Evolutionary conservation across 129 eudicot species (phyloP).

Genomic region (Deinandra increscens): DNA sequence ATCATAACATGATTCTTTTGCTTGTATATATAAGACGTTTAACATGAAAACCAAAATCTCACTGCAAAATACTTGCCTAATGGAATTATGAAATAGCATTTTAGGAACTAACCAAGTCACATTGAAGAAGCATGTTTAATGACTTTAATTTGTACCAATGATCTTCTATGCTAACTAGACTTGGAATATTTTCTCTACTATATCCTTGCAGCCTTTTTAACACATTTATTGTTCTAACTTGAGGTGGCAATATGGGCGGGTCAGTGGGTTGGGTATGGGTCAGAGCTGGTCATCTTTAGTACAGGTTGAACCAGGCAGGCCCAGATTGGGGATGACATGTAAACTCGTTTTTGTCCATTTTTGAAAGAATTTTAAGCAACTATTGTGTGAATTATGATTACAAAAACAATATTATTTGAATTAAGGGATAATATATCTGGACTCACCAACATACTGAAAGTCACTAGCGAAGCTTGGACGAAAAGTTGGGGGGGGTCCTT

Average conservation of each 20-base stretch:
- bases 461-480: too few relatives aligned
- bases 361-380: neutral
- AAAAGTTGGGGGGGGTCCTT: too few relatives aligned
- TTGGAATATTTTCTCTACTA: neutral
- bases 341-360: neutral
- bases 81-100: neutral
- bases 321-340: neutral
- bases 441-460: neutral
- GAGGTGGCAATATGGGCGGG: neutral
- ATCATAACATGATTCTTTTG: neutral
- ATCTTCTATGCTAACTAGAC: neutral
- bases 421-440: neutral
- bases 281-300: neutral
- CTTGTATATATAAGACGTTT: neutral
- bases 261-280: neutral
- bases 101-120: neutral
- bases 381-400: neutral
- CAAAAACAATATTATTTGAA: neutral
- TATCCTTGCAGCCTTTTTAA: neutral
- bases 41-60: neutral
- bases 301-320: neutral
- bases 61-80: neutral
- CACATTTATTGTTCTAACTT: neutral
- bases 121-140: neutral
- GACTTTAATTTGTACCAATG: neutral